Conservation (phyloP, 768 basidiomycete genomes). For the Lentinula raphanica region DNA sequence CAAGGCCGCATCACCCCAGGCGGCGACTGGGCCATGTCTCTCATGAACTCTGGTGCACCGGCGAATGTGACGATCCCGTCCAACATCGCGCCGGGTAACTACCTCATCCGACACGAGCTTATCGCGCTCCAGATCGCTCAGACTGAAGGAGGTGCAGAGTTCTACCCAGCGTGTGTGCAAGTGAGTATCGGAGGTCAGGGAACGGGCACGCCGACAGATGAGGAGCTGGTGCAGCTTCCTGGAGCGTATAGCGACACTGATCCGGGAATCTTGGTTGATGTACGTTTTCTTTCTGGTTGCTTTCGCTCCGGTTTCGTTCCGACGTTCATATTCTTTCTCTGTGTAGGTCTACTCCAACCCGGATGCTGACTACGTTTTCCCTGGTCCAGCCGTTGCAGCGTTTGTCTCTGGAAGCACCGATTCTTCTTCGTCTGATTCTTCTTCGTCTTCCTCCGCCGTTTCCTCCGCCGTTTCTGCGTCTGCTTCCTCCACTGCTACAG, state of each 20-base stretch:
- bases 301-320: neutral
- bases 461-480: neutral
- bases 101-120: slow-evolving; percentile 49
- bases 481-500: neutral
- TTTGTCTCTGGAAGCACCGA: neutral
- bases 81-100: slow-evolving; percentile 37
- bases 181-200: slow-evolving; percentile 17
- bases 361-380: slow-evolving; percentile 1
- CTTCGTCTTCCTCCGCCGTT: neutral
- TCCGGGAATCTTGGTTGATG: slow-evolving; percentile 26
- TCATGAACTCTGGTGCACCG: slow-evolving; percentile 17
- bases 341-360: neutral
- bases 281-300: neutral
- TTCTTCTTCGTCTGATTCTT: no score
- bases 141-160: slow-evolving; percentile 5
- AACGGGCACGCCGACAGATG: slow-evolving; percentile 16
- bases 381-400: slow-evolving; percentile 2
- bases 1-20: slow-evolving; percentile 15
- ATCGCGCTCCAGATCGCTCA: slow-evolving; percentile 44
- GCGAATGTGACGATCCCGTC: slow-evolving; percentile 27
- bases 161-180: slow-evolving; percentile 40
- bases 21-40: slow-evolving; percentile 5
- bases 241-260: slow-evolving; percentile 47
- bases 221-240: slow-evolving; percentile 37
- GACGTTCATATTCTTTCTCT: neutral